Conservation (phyloP, 345 rosid genomes). For the Eucalyptus sp. region DNA sequence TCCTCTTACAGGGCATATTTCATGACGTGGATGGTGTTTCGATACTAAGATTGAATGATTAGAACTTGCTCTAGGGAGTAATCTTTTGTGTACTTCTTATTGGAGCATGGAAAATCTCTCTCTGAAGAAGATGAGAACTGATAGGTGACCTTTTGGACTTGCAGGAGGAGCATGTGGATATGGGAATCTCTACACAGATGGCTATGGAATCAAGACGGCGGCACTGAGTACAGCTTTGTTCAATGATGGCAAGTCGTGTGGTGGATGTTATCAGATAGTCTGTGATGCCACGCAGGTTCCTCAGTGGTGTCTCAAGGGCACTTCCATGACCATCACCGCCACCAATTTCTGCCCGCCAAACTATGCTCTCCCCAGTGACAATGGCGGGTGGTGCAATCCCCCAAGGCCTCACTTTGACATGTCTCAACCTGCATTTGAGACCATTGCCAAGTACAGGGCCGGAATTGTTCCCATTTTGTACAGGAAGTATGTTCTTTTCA, state of each 20-base stretch:
- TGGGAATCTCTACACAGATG: slow-evolving; percentile 55
- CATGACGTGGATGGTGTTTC: not conserved
- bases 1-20: not conserved
- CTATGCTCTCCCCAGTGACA: slow-evolving; percentile 40
- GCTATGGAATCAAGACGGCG: slow-evolving; percentile 58
- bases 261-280: slow-evolving; percentile 64
- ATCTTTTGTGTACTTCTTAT: not conserved
- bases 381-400: slow-evolving; percentile 90
- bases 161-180: slow-evolving; percentile 87
- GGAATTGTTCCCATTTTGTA: slow-evolving; percentile 63
- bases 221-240: slow-evolving; percentile 70
- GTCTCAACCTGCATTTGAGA: slow-evolving; percentile 66
- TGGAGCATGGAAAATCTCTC: not conserved
- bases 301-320: slow-evolving; percentile 59
- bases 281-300: slow-evolving; percentile 45
- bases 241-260: slow-evolving; percentile 63
- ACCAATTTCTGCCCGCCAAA: slow-evolving; percentile 86
- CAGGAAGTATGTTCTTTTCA: slow-evolving; percentile 28
- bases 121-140: not conserved
- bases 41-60: not conserved
- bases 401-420: slow-evolving; percentile 69
- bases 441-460: slow-evolving; percentile 58
- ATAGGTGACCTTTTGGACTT: not conserved
- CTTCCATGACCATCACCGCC: slow-evolving; percentile 53
- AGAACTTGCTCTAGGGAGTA: not conserved